Percentiles rank a stretch among this genome's conserved stretches.
Evolutionary conservation across 352 stramenopile species (phyloP).

Genomic region (Pseudoperonospora humuli): DNA sequence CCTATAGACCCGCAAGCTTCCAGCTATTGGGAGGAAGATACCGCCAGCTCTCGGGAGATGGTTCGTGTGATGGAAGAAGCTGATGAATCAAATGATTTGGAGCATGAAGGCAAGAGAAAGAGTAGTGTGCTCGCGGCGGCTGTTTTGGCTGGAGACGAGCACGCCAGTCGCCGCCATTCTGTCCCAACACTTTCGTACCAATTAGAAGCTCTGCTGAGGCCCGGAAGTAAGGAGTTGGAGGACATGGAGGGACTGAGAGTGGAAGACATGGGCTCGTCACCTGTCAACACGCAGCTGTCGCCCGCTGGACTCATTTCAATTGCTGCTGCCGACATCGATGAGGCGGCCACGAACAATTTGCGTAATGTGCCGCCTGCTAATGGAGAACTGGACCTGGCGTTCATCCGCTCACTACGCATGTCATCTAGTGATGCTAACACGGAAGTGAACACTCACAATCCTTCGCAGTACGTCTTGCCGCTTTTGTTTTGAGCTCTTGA

Average conservation of each 20-base stretch:
- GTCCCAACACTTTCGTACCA: slow-evolving; percentile 14
- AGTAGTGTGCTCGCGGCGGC: slow-evolving; percentile 20
- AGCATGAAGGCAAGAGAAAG: slow-evolving; percentile 46
- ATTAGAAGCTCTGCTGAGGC: slow-evolving; percentile 29
- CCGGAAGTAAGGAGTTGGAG: slow-evolving; percentile 36
- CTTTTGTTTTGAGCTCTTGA: background rate
- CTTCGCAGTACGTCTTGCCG: slow-evolving; percentile 6
- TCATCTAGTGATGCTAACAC: slow-evolving; percentile 5
- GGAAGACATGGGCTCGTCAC: slow-evolving; percentile 38
- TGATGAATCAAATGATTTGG: slow-evolving; percentile 27
- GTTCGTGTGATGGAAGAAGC: slow-evolving; percentile 54
- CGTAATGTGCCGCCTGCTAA: slow-evolving; percentile 26
- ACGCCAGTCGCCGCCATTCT: slow-evolving; percentile 7
- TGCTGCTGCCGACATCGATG: slow-evolving; percentile 73
- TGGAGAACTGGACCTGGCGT: slow-evolving; percentile 53
- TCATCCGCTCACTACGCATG: slow-evolving; percentile 49
- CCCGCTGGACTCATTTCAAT: slow-evolving; percentile 76
- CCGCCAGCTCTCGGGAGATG: slow-evolving; percentile 52
- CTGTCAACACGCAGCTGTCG: slow-evolving; percentile 52
- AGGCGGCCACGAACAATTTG: slow-evolving; percentile 33
- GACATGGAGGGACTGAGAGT: slow-evolving; percentile 37
- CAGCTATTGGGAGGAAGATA: slow-evolving; percentile 78
- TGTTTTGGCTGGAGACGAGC: slow-evolving; percentile 20
- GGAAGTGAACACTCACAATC: background rate
- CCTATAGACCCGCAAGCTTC: slow-evolving; percentile 56